Conservation (phyloP, 2,329 filamentous ascomycete genomes). For the Botrytis fragariae region DNA sequence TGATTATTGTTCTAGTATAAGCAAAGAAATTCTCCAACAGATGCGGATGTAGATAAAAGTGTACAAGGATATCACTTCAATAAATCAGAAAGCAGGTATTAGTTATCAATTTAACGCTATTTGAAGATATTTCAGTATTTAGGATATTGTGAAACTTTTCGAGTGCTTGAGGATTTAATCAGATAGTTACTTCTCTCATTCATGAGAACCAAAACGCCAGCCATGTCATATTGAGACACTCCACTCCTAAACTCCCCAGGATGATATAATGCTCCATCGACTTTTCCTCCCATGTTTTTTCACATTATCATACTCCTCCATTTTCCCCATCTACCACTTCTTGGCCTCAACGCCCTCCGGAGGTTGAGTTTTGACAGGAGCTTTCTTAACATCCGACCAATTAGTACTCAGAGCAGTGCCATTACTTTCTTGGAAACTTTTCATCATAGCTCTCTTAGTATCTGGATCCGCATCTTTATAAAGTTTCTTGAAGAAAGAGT, state of each 20-base stretch:
- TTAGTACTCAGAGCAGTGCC: slow-evolving; percentile 90
- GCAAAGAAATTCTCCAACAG: not conserved
- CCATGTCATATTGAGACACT: not conserved
- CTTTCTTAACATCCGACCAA: slow-evolving; percentile 76
- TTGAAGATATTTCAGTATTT: not conserved
- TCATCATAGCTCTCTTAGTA: slow-evolving; percentile 91
- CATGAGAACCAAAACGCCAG: not conserved
- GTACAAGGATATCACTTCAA: not conserved
- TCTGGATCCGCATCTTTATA: slow-evolving; percentile 76
- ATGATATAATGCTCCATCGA: not conserved
- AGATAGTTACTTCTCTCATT: not conserved
- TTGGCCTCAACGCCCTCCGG: slow-evolving; percentile 77
- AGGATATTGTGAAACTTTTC: not conserved
- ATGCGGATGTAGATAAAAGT: not conserved
- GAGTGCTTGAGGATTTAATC: not conserved
- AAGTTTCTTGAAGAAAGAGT: slow-evolving; percentile 86
- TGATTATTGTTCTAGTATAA: not conserved
- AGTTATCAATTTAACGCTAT: not conserved
- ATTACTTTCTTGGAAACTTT: slow-evolving; percentile 92
- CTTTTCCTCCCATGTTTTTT: not conserved
- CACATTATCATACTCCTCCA: not conserved
- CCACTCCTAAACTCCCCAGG: not conserved
- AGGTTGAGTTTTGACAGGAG: slow-evolving; percentile 68
- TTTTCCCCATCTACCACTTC: slow-evolving; percentile 47
- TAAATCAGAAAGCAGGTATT: not conserved